Base-by-base conservation (phyloP, 2,329 filamentous ascomycete species). In the Trichoderma sp. region DNA sequence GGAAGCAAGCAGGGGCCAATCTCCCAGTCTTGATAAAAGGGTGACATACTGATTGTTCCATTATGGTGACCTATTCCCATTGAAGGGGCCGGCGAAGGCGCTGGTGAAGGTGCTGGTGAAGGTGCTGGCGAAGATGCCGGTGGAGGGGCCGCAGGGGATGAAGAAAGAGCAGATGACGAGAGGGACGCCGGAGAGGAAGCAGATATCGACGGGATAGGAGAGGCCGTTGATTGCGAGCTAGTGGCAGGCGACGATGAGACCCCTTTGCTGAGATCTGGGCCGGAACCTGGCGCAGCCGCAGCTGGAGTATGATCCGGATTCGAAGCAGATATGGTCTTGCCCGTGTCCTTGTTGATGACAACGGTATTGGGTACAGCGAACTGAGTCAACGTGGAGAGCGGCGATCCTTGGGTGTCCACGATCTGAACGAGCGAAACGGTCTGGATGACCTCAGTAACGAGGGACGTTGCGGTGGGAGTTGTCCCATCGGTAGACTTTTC, bases 361-460 rank as follows among this genome's bases (percentile, higher is more conserved):
- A 79, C 75, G 67, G 82, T 82, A 72, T 78, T 76, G 46, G 81
- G 75, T 56, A 79, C 71, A 51, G 79, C 77, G 72, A 74, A 77
- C 66, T 82, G 72, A 37, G 85, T 87, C 69, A 81, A 77, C 26
- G 83, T 75, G 63, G 80, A 76, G 56, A 86, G 74, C 59, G 82
- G 79, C 32, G 79, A 80, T 70, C 86, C 86, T 55, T 76, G 75
- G 56, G 78, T 77, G 76, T 87, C 84, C 71, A 87, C 81, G 70
- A 85, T 74, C 72, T 87, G 82, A 67, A 88, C 76, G 75, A 88
- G 79, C 30, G 85, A 86, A 71, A 88, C 77, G 73, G 86, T 88
- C 76, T 86, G 81, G 65, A 87, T 79, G 73, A 88, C 79, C 70
- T 79, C 77, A 16, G 81, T 83, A 73, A 85, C 77, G 73, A 80